Conservation (phyloP, 108 stramenopile genomes). For the Schizochytrium sp. region DNA sequence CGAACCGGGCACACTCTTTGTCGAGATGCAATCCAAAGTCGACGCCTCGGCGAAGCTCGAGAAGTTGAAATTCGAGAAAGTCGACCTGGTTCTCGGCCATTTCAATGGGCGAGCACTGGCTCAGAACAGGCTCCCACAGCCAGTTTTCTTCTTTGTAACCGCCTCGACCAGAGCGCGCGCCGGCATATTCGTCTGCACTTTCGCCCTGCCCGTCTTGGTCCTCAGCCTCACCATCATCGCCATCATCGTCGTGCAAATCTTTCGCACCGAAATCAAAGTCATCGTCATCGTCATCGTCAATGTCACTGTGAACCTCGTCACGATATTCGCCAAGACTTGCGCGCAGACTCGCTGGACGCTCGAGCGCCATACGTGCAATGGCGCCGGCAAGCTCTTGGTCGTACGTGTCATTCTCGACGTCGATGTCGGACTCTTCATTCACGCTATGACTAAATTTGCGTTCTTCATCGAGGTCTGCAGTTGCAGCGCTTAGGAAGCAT, state of each 20-base stretch:
- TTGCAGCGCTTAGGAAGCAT: too few relatives aligned
- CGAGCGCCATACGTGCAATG: too few relatives aligned
- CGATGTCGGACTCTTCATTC: too few relatives aligned
- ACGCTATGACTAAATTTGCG: too few relatives aligned
- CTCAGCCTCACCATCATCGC: background rate
- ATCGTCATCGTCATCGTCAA: too few relatives aligned
- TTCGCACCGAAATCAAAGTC: too few relatives aligned
- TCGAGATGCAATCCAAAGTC: background rate
- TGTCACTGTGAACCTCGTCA: too few relatives aligned
- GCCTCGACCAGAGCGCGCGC: background rate
- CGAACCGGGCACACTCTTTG: background rate
- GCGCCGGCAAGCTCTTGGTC: too few relatives aligned
- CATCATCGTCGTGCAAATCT: background rate
- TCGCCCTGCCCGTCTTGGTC: background rate
- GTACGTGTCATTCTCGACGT: too few relatives aligned
- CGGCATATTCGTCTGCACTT: background rate
- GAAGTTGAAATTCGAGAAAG: background rate
- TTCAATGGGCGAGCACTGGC: background rate
- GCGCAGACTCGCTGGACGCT: too few relatives aligned
- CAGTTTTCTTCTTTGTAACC: background rate
- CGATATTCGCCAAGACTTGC: too few relatives aligned
- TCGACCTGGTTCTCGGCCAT: constrained; percentile 17
- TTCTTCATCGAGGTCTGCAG: too few relatives aligned
- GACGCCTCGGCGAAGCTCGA: background rate
- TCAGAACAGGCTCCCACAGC: background rate